Evolutionary conservation across 2,329 filamentous ascomycete genomes (phyloP), one percentile per base, ranked within the genome.

Genomic region (Diplodia seriata): DNA sequence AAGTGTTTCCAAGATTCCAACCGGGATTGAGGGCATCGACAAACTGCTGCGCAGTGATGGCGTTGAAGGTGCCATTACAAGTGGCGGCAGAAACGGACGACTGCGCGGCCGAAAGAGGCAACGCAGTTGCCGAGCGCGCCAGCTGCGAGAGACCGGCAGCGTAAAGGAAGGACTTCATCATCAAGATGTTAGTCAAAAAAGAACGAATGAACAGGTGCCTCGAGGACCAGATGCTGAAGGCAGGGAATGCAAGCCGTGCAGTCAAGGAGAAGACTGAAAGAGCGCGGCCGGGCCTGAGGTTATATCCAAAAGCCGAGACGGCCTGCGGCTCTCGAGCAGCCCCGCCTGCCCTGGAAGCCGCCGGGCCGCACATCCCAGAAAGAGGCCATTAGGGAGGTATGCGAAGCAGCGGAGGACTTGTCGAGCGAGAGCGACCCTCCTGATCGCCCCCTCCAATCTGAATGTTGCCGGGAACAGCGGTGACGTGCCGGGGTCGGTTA

Each of bases 1-100:
- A 80, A 0, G 85, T 87, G 67, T 89, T 89, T 11, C 86, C 87
- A 9, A 88, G 71, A 70, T 88, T 89, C 86, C 86, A 89, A 8
- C 86, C 86, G 0, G 85, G 78, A 59, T 84, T 84, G 50, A 87
- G 78, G 9, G 78, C 81, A 5, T 79, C 78, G 57, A 87, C 77
- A 62, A 79, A 86, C 2, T 81, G 75, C 0, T 78, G 74, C 0
- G 84, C 85, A 0, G 83, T 80, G 56, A 86, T 79, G 3, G 79
- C 73, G 2, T 74, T 74, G 72, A 85, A 86, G 18, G 54, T 67
- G 20, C 54, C 65, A 9, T 61, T 67, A 55, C 54, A 61, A 14
- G 26, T 61, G 33, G 43, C 43, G 8, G 64, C 51, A 66, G 62
- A 36, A 47, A 51, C 59, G 5, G 59, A 38, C 1, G 59, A 6